These are phyloP conservation scores for Camellia lanceoleosa DNA, from an alignment of 148 eudicot species.

Conservation along the genomic window DNA sequence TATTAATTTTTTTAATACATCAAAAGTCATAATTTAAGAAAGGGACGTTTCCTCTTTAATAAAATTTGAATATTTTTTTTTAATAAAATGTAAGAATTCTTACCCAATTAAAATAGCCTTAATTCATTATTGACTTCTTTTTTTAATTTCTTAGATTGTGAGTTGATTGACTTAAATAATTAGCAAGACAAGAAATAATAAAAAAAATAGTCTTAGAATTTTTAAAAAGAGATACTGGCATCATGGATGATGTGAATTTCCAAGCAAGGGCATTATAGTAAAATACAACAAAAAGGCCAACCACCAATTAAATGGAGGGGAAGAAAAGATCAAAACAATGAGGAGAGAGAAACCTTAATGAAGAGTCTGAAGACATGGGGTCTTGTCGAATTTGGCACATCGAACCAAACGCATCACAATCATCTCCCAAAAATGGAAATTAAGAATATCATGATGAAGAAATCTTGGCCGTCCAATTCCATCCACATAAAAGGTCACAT, in stretches of 20 bases:
- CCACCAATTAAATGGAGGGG: not conserved
- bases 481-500: not conserved
- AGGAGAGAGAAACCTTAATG: slow-evolving; percentile 1
- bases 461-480: not conserved
- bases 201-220: not conserved
- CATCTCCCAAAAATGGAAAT: not conserved
- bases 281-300: not conserved
- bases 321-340: not conserved
- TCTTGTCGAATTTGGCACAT: not conserved
- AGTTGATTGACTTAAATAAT: no score
- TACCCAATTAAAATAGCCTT: no score
- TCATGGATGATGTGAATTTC: not conserved
- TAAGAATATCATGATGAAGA: not conserved
- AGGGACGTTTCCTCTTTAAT: no score
- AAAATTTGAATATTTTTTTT: no score
- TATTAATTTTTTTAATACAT: not conserved
- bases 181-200: not conserved
- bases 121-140: no score
- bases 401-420: not conserved
- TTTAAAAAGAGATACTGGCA: not conserved
- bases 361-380: not conserved
- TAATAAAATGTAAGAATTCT: no score
- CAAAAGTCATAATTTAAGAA: no score
- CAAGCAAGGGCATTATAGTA: not conserved
- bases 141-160: no score